Base-by-base conservation (phyloP, 176 grass and related monocot genomes). In the Cymbopogon citratus region DNA sequence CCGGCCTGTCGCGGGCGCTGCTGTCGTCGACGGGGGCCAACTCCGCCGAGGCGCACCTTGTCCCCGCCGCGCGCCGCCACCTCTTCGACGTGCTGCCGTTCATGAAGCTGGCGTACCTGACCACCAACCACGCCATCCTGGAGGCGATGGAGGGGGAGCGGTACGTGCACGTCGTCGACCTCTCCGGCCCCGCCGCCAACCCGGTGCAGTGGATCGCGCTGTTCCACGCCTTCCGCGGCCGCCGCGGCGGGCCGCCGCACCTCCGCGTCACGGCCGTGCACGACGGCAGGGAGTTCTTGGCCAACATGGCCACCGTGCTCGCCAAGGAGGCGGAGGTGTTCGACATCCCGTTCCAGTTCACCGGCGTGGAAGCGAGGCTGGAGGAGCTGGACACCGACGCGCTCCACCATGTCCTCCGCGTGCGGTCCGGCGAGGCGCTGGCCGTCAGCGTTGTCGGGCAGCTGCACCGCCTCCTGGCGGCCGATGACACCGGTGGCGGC, bases 171-270 rank as follows among this genome's bases (percentile, higher is more conserved):
- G 59, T 94, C 56, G 69, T 94, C 71, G 92, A 94, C 77, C 77
- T 94, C 49, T 90, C 88, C 46, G 88, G 88, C 59, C 72, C 89
- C 16, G 82, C 74, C 18, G 49, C 89, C 16, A 87, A 94, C 67
- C 34, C 86, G 3, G 87, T 88, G 72, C 92, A 94, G 72, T 94
- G 92, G 92, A 80, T 90, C 10, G 92, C 92, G 39, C 82, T 94
- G 6, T 90, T 94, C 60, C 86, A 91, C 77, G 77, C 89, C 4
- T 88, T 94, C 62, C 76, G 76, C 10, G 67, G 25, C 35, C 86
- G 92, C 7, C 84, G 76, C 2, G 92, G 82, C 0, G 89, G 89
- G 5, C 73, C 89, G 1, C 92, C 92, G 3, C 71, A 83, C 73
- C 92, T 94, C 33, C 91, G 91, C 23, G 69, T 93, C 66, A 93